These are phyloP conservation scores for Xylariaceae sp. DNA, from an alignment of 2,329 filamentous ascomycete species.

Conservation along the genomic window DNA sequence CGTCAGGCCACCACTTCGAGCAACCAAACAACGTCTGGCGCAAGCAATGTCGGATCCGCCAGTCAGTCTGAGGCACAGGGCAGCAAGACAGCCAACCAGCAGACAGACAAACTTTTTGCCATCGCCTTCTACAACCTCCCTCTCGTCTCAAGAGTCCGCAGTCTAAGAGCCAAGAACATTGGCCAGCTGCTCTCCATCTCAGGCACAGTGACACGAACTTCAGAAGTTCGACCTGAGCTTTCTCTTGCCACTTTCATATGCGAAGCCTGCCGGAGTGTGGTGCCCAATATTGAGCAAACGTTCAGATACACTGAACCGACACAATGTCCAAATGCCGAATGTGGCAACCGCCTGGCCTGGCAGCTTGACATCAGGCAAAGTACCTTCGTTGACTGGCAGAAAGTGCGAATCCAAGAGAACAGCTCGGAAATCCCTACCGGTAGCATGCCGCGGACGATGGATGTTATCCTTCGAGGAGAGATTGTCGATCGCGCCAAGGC, in stretches of 20 bases:
- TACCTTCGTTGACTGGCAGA: slow-evolving; percentile 99
- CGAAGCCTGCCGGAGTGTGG: slow-evolving; percentile 77
- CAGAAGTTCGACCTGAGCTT: slow-evolving; percentile 91
- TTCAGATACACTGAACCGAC: slow-evolving; percentile 97
- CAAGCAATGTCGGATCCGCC: slow-evolving; percentile 57
- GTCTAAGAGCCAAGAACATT: slow-evolving; percentile 83
- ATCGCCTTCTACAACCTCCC: slow-evolving; percentile 92
- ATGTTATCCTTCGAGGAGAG: slow-evolving; percentile 91
- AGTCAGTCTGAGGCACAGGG: slow-evolving; percentile 62
- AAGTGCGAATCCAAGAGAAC: slow-evolving; percentile 96
- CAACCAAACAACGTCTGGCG: slow-evolving; percentile 64
- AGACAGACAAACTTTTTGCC: slow-evolving; percentile 94
- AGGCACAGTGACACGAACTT: slow-evolving; percentile 92
- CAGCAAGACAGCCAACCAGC: slow-evolving; percentile 80
- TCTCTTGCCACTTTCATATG: slow-evolving; percentile 90
- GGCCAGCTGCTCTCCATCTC: slow-evolving; percentile 93
- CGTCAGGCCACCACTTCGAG: slow-evolving; percentile 76
- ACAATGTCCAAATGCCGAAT: slow-evolving; percentile 84
- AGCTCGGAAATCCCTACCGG: slow-evolving; percentile 97
- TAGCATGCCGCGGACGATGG: slow-evolving; percentile 97
- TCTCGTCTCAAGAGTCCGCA: slow-evolving; percentile 78
- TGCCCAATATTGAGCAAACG: slow-evolving; percentile 92
- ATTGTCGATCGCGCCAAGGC: slow-evolving; percentile 97
- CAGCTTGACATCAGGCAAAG: slow-evolving; percentile 94
- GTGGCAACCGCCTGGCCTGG: slow-evolving; percentile 90